phyloP scores from a whole-genome alignment of 73 alveolate species.

The Tetrahymena thermophila region DNA sequence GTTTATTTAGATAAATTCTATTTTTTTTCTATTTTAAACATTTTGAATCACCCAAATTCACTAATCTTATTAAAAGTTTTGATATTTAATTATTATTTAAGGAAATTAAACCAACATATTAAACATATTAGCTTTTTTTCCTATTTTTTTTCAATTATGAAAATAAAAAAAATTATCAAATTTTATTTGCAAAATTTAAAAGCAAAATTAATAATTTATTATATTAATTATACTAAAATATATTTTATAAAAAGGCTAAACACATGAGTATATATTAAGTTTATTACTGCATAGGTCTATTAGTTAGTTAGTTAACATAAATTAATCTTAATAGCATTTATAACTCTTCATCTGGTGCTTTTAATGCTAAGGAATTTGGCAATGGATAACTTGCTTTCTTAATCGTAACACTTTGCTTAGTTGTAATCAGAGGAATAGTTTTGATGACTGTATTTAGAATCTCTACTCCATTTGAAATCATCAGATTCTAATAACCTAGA shows the following conservation, averaged over 20 bases:
- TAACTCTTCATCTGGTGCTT: neutral
- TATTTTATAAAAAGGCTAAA: neutral
- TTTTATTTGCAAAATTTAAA: no score
- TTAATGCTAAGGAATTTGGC: neutral
- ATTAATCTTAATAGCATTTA: neutral
- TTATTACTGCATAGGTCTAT: neutral
- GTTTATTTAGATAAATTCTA: no score
- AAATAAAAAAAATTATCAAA: no score
- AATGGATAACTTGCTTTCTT: neutral
- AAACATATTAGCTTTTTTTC: no score
- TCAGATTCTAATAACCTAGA: neutral
- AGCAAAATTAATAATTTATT: no score
- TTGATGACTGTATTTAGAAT: neutral
- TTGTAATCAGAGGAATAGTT: neutral
- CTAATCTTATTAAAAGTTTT: no score
- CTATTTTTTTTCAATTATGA: no score
- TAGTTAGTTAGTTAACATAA: neutral
- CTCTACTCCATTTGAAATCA: neutral
- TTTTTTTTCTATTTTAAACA: no score
- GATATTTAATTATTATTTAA: no score
- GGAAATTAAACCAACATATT: no score
- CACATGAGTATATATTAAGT: neutral
- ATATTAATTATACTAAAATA: neutral
- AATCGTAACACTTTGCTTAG: neutral
- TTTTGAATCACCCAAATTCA: no score